Evolutionary conservation across 345 rosid genomes (phyloP).

Genomic region (Rhodamnia rubescens): DNA sequence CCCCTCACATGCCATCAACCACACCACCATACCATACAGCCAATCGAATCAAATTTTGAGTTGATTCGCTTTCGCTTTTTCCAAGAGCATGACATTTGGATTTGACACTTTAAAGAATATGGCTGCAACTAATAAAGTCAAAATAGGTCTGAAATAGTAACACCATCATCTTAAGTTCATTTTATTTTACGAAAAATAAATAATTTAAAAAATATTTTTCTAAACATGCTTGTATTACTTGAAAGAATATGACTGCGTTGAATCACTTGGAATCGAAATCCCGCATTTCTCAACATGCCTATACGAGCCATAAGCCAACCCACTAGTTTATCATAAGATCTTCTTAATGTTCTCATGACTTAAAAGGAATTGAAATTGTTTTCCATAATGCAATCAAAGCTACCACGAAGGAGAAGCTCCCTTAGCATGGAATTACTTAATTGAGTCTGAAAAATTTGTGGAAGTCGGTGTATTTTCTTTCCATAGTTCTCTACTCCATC

Average conservation of each 20-base stretch:
- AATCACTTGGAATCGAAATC: neutral
- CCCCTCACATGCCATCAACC: neutral
- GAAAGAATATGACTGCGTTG: no score
- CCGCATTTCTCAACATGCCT: neutral
- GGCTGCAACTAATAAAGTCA: neutral
- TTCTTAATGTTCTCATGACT: neutral
- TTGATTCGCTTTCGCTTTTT: neutral
- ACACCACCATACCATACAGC: neutral
- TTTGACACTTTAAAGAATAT: neutral
- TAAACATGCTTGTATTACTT: no score
- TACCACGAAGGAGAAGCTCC: neutral
- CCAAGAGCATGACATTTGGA: neutral
- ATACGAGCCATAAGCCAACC: neutral
- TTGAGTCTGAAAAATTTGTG: neutral
- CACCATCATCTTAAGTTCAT: neutral
- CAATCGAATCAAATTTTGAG: neutral
- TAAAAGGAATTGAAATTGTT: neutral
- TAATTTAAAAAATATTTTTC: no score
- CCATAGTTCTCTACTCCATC: neutral
- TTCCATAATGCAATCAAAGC: neutral
- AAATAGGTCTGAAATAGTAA: neutral
- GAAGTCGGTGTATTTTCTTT: neutral
- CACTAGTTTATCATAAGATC: neutral
- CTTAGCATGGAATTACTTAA: neutral
- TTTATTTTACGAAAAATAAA: no score